phyloP scores from a whole-genome alignment of 2,329 filamentous ascomycete species.

The Lasiodiplodia theobromae region DNA sequence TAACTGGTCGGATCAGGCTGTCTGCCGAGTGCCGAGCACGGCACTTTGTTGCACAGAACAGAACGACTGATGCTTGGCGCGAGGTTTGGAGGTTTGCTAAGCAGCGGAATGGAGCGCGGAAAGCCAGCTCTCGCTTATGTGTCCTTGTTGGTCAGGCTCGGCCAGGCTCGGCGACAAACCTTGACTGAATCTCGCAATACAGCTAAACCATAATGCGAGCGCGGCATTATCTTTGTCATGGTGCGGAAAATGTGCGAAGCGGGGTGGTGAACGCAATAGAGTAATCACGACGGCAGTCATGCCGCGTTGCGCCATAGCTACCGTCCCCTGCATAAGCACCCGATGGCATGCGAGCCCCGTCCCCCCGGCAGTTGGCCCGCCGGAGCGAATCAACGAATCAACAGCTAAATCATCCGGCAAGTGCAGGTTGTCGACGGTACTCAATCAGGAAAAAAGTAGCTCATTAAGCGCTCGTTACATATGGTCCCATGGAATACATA shows the following conservation, averaged over 20 bases:
- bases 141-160: not conserved
- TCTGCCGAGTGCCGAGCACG: not conserved
- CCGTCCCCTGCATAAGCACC: too few relatives aligned
- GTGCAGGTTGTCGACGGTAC: not conserved
- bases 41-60: not conserved
- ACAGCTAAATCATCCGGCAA: not conserved
- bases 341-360: not conserved
- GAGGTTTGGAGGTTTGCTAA: not conserved
- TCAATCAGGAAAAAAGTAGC: not conserved
- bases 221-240: slow-evolving; percentile 6
- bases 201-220: not conserved
- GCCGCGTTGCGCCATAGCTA: not conserved
- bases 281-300: not conserved
- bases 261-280: not conserved
- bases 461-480: slow-evolving; percentile 27
- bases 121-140: not conserved
- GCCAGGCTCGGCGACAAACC: too few relatives aligned
- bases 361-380: too few relatives aligned
- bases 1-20: not conserved
- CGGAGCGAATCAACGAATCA: not conserved
- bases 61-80: not conserved
- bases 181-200: too few relatives aligned
- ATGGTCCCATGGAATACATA: slow-evolving; percentile 16
- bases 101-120: slow-evolving; percentile 20
- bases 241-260: slow-evolving; percentile 1